Base-by-base conservation (phyloP, 1,284 basidiomycete genomes). In the Mixia osmundae region DNA sequence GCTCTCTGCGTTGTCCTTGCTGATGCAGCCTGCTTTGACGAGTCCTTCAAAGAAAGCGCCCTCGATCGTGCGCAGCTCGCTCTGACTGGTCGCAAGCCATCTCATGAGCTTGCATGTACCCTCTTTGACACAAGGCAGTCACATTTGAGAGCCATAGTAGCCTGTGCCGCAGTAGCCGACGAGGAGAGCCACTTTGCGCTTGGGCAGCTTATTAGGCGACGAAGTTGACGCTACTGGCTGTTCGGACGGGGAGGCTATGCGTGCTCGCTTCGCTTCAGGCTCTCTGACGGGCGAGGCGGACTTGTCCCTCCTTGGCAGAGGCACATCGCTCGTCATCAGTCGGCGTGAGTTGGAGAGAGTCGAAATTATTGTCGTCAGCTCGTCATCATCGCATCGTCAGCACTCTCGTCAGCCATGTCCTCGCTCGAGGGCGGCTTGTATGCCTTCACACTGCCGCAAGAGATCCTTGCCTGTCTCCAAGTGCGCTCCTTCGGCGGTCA, bases 141-240 rank as follows among this genome's bases (percentile, higher is more conserved):
- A 89, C 83, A 91, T 79, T 60, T 97, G 89, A 72, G 94, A 89
- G 19, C 89, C 89, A 48, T 69, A 76, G 56, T 76, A 95, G 1
- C 75, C 65, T 4, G 60, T 58, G 11, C 66, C 66, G 45, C 62
- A 65, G 51, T 59, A 66, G 24, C 65, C 66, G 22, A 68, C 50
- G 25, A 65, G 46, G 16, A 67, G 51, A 1, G 64, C 64, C n/a
- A 61, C 61, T 44, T 62, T 61, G 49, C 61, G 60, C 55, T 68
- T 68, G 10, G 62, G 63, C 36, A 67, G 47, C 24, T 59, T 47
- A 34, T 50, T 47, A n/a, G n/a, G n/a, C n/a, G n/a, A n/a, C n/a
- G n/a, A n/a, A n/a, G n/a, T n/a, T n/a, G n/a, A n/a, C n/a, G n/a
- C n/a, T n/a, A n/a, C n/a, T n/a, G n/a, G n/a, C n/a, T n/a, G n/a